Base-by-base conservation (phyloP, 2,329 filamentous ascomycete species). In the Xylaria sp. region DNA sequence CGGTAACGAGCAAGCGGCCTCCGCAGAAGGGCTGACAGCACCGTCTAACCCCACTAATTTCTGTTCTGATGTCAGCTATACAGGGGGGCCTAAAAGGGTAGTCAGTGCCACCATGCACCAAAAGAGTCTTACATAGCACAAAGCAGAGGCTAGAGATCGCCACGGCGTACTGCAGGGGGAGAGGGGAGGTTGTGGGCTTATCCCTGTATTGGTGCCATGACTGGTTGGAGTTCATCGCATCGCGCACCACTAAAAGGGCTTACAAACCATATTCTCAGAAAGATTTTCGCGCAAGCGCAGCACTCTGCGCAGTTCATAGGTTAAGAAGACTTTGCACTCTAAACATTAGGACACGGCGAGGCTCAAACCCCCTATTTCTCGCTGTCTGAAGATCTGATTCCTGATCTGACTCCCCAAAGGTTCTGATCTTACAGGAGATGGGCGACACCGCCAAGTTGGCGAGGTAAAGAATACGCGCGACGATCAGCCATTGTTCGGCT, bases 151-250 rank as follows among this genome's bases (percentile, higher is more conserved):
- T 37, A 46, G 52, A 48, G 51, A 67, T 65, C 58, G 54, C 58
- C 67, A 60, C 25, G 18, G 70, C 52, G 59, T 56, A n/a, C 60
- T 72, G 55, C 65, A 69, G 63, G 64, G 64, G 60, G 15, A 10
- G 10, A 37, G 34, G 63, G 64, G 64, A 56, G 15, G 8, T 18
- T n/a, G 20, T 32, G 23, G 28, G 4, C 18, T 13, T 46, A 69
- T 52, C 75, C 75, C 62, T 74, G 75, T 70, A 25, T 25, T 41
- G 44, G 9, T 34, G 28, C 56, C 65, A 44, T 75, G 72, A 76
- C 57, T 77, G 75, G 75, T 62, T 72, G 52, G 62, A 46, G 44
- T 57, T 55, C 32, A 46, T 61, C 54, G 61, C 63, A 50, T 68
- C 25, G 48, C 63, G 37, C 60, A 65, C 68, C 70, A 70, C 54